A percentile compares a stretch with the other conserved stretches of the same genome.
phyloP scores from a whole-genome alignment of 805 yeast species.

The Candida rishiriensis region DNA sequence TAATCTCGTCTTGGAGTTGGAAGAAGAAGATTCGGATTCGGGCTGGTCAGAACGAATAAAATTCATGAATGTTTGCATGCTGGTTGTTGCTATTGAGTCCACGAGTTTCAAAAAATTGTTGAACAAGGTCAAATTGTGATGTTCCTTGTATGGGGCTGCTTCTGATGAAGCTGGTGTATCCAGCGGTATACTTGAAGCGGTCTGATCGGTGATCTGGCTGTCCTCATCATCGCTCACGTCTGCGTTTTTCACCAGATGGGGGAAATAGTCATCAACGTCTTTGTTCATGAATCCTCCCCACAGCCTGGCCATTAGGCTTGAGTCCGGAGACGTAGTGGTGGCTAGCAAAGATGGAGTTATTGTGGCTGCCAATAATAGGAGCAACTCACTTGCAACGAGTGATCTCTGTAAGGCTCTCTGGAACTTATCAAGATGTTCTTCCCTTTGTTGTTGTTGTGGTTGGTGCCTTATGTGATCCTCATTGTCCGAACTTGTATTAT shows the following conservation, averaged over 20 bases:
- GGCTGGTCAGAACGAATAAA: conserved; percentile 51
- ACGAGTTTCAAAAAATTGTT: conserved; percentile 71
- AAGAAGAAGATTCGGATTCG: background rate
- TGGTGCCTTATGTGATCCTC: conserved; percentile 2
- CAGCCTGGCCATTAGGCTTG: conserved; percentile 18
- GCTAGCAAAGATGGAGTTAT: conserved; percentile 20
- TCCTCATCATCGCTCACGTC: conserved; percentile 1
- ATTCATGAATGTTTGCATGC: conserved; percentile 68
- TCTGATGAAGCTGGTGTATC: background rate
- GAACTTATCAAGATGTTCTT: conserved; percentile 8
- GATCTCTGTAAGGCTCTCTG: conserved; percentile 26
- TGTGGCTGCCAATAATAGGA: conserved; percentile 21
- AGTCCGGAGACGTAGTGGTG: conserved; percentile 7
- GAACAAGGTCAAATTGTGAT: conserved; percentile 26
- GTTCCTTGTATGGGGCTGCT: conserved; percentile 12
- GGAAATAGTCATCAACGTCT: conserved; percentile 19
- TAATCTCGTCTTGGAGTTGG: too few species aligned
- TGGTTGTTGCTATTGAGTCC: conserved; percentile 78
- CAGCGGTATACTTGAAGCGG: background rate
- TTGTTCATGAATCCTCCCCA: conserved; percentile 32
- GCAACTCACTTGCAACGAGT: conserved; percentile 24
- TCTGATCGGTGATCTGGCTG: background rate
- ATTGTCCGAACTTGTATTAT: conserved; percentile 13
- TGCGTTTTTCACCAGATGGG: background rate
- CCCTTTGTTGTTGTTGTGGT: background rate